These are phyloP conservation scores for Thelephora ganbajun DNA, from an alignment of 768 basidiomycete species.

Conservation along the genomic window DNA sequence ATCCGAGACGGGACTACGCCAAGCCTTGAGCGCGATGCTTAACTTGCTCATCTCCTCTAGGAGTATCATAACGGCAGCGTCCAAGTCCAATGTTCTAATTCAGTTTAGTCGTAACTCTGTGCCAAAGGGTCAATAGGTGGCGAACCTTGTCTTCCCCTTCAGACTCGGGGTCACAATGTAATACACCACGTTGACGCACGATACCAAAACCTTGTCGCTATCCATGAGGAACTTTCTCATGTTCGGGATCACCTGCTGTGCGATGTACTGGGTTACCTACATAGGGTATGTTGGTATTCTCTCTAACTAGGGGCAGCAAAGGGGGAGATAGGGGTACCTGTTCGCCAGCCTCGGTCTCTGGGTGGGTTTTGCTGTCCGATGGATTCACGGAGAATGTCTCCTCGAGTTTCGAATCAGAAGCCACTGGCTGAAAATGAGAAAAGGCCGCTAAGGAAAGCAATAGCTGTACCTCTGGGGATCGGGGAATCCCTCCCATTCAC, in stretches of 20 bases:
- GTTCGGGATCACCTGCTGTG: slow-evolving; percentile 53
- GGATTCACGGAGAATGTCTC: slow-evolving; percentile 40
- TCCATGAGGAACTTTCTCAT: slow-evolving; percentile 72
- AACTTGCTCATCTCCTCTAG: slow-evolving; percentile 69
- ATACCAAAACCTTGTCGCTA: slow-evolving; percentile 65
- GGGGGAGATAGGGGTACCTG: slow-evolving; percentile 23
- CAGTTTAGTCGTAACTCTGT: slow-evolving; percentile 4
- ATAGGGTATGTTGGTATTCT: neutral
- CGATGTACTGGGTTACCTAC: slow-evolving; percentile 64
- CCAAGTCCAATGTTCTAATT: slow-evolving; percentile 67
- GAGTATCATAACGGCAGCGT: slow-evolving; percentile 48
- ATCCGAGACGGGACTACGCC: slow-evolving; percentile 71
- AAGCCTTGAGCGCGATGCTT: slow-evolving; percentile 67
- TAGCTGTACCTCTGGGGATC: slow-evolving; percentile 33
- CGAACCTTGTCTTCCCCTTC: slow-evolving; percentile 62
- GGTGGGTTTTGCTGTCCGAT: slow-evolving; percentile 15
- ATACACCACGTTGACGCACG: slow-evolving; percentile 74
- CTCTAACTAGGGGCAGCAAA: neutral
- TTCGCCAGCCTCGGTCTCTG: slow-evolving; percentile 27
- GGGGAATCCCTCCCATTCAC: slow-evolving; percentile 65
- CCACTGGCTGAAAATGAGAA: neutral
- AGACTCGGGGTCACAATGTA: slow-evolving; percentile 73
- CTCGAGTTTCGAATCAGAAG: slow-evolving; percentile 31
- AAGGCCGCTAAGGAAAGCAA: neutral
- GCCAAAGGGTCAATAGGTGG: neutral